phyloP scores from a whole-genome alignment of 768 basidiomycete genomes.

The Albatrellus ellisii region DNA sequence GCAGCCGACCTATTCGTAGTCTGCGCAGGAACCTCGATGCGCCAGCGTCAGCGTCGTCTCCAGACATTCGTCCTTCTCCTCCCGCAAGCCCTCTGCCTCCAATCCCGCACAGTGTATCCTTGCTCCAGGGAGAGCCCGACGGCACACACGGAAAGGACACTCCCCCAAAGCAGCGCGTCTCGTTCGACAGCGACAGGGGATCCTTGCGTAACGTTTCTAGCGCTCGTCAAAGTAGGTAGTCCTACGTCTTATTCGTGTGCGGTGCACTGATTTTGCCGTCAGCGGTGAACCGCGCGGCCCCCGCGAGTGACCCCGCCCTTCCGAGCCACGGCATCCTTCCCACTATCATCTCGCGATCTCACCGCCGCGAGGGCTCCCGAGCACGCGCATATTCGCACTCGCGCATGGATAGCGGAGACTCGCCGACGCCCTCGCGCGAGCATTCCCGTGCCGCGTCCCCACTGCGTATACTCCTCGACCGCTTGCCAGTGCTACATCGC shows the following conservation, averaged over 20 bases:
- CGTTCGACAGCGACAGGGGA: constrained; percentile 39
- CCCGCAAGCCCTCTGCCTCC: constrained; percentile 22
- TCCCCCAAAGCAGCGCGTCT: constrained; percentile 37
- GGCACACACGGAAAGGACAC: constrained; percentile 25
- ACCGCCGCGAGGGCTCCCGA: constrained; percentile 6
- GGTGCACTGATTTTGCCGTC: constrained; percentile 3
- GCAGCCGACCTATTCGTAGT: constrained; percentile 21
- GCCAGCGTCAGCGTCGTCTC: constrained; percentile 11
- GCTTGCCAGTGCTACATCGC: constrained; percentile 38
- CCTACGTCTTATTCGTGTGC: constrained; percentile 1
- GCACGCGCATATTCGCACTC: constrained; percentile 10
- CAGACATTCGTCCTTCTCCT: constrained; percentile 19
- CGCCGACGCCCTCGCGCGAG: constrained; percentile 20
- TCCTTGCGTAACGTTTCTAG: constrained; percentile 24
- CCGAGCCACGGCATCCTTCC: not conserved
- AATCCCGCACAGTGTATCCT: constrained; percentile 13
- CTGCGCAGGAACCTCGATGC: constrained; percentile 25
- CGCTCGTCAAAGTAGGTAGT: constrained; percentile 26
- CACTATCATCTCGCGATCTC: constrained; percentile 6
- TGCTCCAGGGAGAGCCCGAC: constrained; percentile 17
- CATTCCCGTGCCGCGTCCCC: constrained; percentile 40
- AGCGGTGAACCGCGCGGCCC: not conserved
- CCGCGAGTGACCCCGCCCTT: constrained; percentile 3
- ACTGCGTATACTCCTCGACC: constrained; percentile 37
- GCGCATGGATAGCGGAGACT: constrained; percentile 17